Percentiles rank a stretch among this genome's conserved stretches.
phyloP scores from a whole-genome alignment of 208 protist genomes.

The Jaenimonas drosophilae region DNA sequence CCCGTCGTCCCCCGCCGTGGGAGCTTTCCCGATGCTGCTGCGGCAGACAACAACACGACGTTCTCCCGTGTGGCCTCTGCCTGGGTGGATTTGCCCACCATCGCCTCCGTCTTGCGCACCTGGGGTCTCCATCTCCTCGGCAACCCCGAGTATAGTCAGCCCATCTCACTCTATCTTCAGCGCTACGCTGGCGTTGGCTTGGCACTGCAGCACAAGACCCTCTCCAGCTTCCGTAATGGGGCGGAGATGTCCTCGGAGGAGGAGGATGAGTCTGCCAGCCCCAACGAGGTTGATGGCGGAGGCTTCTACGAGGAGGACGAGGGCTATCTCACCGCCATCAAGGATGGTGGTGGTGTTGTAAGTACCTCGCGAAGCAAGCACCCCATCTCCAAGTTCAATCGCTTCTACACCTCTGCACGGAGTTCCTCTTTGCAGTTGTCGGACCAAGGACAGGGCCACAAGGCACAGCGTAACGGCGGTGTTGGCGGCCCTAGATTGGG shows the following conservation, averaged over 20 bases:
- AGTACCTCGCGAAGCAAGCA: conserved; percentile 5
- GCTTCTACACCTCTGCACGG: conserved; percentile 28
- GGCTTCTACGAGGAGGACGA: background rate
- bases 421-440: no score
- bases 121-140: conserved; percentile 63
- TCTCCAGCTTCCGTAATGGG: conserved; percentile 12
- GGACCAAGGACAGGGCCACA: no score
- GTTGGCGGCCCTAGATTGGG: no score
- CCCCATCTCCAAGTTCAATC: conserved; percentile 25
- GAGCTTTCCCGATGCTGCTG: conserved; percentile 7
- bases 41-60: conserved; percentile 14
- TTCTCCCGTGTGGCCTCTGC: conserved; percentile 49
- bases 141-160: conserved; percentile 47
- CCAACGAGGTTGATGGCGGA: background rate
- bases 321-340: background rate
- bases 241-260: conserved; percentile 12
- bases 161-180: conserved; percentile 58
- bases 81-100: conserved; percentile 42
- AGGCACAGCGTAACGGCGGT: no score
- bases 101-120: conserved; percentile 32
- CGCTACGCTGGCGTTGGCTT: conserved; percentile 50
- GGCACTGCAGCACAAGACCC: conserved; percentile 24
- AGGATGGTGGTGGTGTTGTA: background rate
- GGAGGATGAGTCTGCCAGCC: background rate
- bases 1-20: conserved; percentile 5